A percentile compares a stretch with the other conserved stretches of the same genome.
These are phyloP conservation scores for Albugo candida DNA, from an alignment of 352 stramenopile genomes.

Conservation along the genomic window DNA sequence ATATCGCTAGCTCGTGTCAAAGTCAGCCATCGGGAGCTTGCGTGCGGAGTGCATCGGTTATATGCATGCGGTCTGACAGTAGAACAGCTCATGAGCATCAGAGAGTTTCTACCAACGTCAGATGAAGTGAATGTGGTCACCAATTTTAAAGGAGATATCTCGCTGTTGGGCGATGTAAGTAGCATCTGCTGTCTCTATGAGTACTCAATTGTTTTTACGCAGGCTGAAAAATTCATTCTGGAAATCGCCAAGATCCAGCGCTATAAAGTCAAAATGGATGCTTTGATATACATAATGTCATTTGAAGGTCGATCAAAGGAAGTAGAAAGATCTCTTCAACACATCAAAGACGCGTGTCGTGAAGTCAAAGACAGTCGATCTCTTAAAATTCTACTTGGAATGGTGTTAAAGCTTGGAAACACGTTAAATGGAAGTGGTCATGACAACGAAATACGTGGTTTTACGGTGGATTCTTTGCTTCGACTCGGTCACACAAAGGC, in stretches of 20 bases:
- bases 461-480: slow-evolving; percentile 91
- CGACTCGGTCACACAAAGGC: slow-evolving; percentile 89
- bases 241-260: slow-evolving; percentile 69
- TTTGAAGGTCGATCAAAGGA: slow-evolving; percentile 66
- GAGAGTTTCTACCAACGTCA: slow-evolving; percentile 85
- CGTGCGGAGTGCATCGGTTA: slow-evolving; percentile 47
- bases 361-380: slow-evolving; percentile 85
- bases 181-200: not conserved
- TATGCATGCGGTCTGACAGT: slow-evolving; percentile 34
- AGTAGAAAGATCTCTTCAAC: slow-evolving; percentile 46
- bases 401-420: slow-evolving; percentile 94
- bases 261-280: slow-evolving; percentile 43
- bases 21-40: slow-evolving; percentile 79
- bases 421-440: slow-evolving; percentile 79
- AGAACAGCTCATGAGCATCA: slow-evolving; percentile 73
- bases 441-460: slow-evolving; percentile 80
- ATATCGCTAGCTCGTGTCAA: slow-evolving; percentile 93
- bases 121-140: slow-evolving; percentile 80
- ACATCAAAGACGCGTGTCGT: slow-evolving; percentile 81
- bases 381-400: slow-evolving; percentile 89
- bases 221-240: slow-evolving; percentile 77
- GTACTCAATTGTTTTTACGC: slow-evolving; percentile 1
- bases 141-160: slow-evolving; percentile 50
- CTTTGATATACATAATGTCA: slow-evolving; percentile 63
- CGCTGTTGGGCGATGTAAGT: slow-evolving; percentile 43